Evolutionary conservation across 805 yeast species (phyloP).

Genomic region (Hagleromyces aurorensis): DNA sequence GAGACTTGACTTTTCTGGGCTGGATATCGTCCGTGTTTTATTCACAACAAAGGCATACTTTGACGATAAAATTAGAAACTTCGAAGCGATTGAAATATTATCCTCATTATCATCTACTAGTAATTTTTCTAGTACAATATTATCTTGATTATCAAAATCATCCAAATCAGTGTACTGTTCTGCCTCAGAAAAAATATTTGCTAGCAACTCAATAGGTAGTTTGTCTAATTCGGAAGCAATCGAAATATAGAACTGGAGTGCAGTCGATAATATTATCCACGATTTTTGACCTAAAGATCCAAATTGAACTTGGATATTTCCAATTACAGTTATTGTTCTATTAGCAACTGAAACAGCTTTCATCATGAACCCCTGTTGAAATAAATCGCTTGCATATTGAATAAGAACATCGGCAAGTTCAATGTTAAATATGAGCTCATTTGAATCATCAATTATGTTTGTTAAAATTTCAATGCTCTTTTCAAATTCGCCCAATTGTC

Average conservation of each 20-base stretch:
- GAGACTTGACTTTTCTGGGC: conserved; percentile 47
- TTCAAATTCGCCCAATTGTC: conserved; percentile 58
- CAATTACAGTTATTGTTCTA: conserved; percentile 36
- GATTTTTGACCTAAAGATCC: conserved; percentile 38
- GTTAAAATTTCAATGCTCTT: conserved; percentile 46
- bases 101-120: conserved; percentile 20
- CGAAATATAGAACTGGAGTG: conserved; percentile 43
- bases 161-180: conserved; percentile 10
- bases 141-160: conserved; percentile 28
- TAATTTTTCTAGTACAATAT: conserved; percentile 11
- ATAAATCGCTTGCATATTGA: conserved; percentile 43
- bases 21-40: conserved; percentile 39
- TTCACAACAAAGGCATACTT: conserved; percentile 35
- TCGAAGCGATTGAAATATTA: conserved; percentile 31
- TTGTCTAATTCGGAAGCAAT: conserved; percentile 46
- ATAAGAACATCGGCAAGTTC: conserved; percentile 52
- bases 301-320: conserved; percentile 12
- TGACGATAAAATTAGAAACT: conserved; percentile 39
- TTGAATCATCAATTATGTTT: conserved; percentile 32
- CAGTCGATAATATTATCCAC: conserved; percentile 61
- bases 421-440: conserved; percentile 43
- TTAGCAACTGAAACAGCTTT: conserved; percentile 47
- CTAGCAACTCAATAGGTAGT: conserved; percentile 42
- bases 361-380: conserved; percentile 56
- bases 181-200: conserved; percentile 22